Base-by-base conservation (phyloP, 768 basidiomycete genomes). In the Suillus ampliporus region DNA sequence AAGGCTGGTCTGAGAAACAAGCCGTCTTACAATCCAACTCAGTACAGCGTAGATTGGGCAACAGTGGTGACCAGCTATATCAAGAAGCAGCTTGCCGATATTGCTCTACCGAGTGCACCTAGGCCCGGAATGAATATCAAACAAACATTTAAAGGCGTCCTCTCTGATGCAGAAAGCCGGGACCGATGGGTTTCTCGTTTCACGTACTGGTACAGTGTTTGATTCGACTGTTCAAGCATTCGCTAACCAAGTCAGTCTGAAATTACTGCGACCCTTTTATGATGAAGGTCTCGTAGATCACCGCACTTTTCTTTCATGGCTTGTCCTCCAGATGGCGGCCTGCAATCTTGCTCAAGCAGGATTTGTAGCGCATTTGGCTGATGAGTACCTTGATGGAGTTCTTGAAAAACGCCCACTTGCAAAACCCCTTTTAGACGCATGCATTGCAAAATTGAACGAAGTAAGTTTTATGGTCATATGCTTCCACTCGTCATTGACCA, bases 11-110 rank as follows among this genome's bases (percentile, higher is more conserved):
- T 92, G 46, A 83, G 90, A 47, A 90, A 92, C 67, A 91, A 90
- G 69, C 89, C 91, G 4, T 74, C 84, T n/a, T 93, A 91, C 73
- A 89, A 91, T 67, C 91, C 92, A 1, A 88, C 84, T 6, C 91
- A 91, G 68, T 94, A 95, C 71, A 93, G 92, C 65, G 75, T 90
- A 17, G 92, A 95, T 61, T 94, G 92, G 91, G 89, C 94, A 2
- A 90, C 86, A 68, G 83, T 92, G 9, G 84, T 95, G 37, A 92
- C 90, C 0, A 82, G 86, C 57, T 91, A 94, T 69, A 78, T 95
- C 76, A 92, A 90, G 79, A 94, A 94, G 69, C 92, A 92, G 67
- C 78, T 95, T 11, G 80, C 80, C 6, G 91, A 93, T 31, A 94
- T 95, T 60, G 86, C 86, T 13, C 79, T 95, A 31, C 93, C 94